phyloP scores from a whole-genome alignment of 2,329 filamentous ascomycete species.

The Colletotrichum gigasporum region DNA sequence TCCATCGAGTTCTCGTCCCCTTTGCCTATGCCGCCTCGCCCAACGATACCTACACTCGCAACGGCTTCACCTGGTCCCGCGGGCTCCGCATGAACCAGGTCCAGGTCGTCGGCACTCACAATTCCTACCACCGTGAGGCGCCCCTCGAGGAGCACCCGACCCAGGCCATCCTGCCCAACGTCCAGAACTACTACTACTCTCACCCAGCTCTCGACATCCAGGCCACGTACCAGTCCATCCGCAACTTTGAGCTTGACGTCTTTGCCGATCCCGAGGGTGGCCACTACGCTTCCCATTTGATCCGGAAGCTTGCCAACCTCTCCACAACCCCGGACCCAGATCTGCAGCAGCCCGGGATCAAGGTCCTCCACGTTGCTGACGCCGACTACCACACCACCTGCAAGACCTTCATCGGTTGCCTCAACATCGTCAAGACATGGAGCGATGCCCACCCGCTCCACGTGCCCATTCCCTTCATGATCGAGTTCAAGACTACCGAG shows the following conservation, averaged over 20 bases:
- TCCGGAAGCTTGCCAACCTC: slow-evolving; percentile 50
- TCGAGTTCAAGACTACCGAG: slow-evolving; percentile 56
- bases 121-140: slow-evolving; percentile 60
- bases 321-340: slow-evolving; percentile 48
- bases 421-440: slow-evolving; percentile 54
- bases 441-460: slow-evolving; percentile 51
- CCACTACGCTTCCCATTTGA: slow-evolving; percentile 54
- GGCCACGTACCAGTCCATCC: slow-evolving; percentile 53
- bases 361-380: slow-evolving; percentile 61
- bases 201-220: slow-evolving; percentile 55
- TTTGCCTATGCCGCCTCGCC: slow-evolving; percentile 3
- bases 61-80: slow-evolving; percentile 42
- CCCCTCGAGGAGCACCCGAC: slow-evolving; percentile 49
- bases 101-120: slow-evolving; percentile 61
- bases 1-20: slow-evolving; percentile 19
- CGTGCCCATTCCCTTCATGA: slow-evolving; percentile 58
- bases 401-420: slow-evolving; percentile 55
- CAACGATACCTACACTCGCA: slow-evolving; percentile 35
- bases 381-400: slow-evolving; percentile 56
- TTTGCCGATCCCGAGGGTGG: slow-evolving; percentile 58
- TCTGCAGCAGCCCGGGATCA: slow-evolving; percentile 53
- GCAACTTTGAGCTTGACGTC: slow-evolving; percentile 58
- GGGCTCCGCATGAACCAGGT: slow-evolving; percentile 59
- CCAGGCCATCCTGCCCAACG: slow-evolving; percentile 48
- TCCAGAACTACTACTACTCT: slow-evolving; percentile 56